Percentiles rank a stretch among this genome's conserved stretches.
phyloP scores from a whole-genome alignment of 2,329 filamentous ascomycete species.

The Aureobasidium sp. region DNA sequence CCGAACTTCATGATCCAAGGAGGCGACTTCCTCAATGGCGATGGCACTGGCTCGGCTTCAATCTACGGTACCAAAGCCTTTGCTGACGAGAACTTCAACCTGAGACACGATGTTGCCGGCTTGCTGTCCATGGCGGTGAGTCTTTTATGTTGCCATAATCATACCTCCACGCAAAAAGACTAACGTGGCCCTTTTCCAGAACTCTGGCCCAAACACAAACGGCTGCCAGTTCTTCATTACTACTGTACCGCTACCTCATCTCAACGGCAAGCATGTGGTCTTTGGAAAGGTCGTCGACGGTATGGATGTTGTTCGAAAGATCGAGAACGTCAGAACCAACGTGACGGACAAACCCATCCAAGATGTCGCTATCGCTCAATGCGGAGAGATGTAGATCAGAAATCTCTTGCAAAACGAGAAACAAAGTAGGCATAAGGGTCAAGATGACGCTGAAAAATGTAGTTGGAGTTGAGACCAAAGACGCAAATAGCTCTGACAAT shows the following conservation, averaged over 20 bases:
- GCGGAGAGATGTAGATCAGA: slow-evolving; percentile 73
- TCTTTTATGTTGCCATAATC: slow-evolving; percentile 19
- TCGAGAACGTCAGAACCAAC: slow-evolving; percentile 79
- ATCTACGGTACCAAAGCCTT: slow-evolving; percentile 85
- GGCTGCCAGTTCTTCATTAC: slow-evolving; percentile 98
- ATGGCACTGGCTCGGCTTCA: slow-evolving; percentile 70
- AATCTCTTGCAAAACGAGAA: not conserved
- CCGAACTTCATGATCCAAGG: slow-evolving; percentile 97
- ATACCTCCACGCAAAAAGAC: not conserved
- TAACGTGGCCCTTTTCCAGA: slow-evolving; percentile 43
- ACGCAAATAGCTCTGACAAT: not conserved
- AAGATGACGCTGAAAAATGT: not conserved
- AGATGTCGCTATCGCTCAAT: slow-evolving; percentile 77
- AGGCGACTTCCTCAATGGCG: slow-evolving; percentile 88
- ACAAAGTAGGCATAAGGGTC: not conserved
- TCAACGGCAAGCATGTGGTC: slow-evolving; percentile 91
- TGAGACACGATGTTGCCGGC: slow-evolving; percentile 72
- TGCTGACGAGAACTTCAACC: slow-evolving; percentile 79
- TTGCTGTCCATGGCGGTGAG: slow-evolving; percentile 88
- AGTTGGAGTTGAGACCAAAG: not conserved
- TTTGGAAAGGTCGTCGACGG: slow-evolving; percentile 87
- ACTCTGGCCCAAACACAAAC: slow-evolving; percentile 86
- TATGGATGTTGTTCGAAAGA: slow-evolving; percentile 84
- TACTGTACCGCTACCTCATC: slow-evolving; percentile 74
- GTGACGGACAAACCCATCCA: slow-evolving; percentile 70